phyloP scores from a whole-genome alignment of 257 asterid species.

The Ajuga chamaepitys region DNA sequence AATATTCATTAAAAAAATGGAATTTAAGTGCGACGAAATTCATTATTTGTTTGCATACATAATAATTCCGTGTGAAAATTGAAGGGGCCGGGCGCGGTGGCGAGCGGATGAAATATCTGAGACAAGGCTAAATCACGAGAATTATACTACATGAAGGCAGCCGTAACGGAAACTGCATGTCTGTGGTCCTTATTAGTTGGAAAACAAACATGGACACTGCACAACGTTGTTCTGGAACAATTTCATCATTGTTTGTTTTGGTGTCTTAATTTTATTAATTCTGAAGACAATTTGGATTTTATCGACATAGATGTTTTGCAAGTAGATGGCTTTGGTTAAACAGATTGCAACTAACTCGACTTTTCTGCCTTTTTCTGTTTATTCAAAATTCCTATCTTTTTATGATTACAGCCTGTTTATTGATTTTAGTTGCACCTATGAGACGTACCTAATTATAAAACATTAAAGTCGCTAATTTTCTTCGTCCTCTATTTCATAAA shows the following conservation, averaged over 20 bases:
- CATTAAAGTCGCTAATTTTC: background rate
- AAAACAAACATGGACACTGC: constrained; percentile 21
- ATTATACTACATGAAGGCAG: constrained; percentile 25
- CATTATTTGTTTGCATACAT: no score
- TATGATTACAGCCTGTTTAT: background rate
- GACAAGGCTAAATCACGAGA: constrained; percentile 34
- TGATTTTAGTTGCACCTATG: background rate
- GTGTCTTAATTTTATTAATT: constrained; percentile 6
- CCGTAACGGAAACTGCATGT: constrained; percentile 28
- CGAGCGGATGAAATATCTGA: constrained; percentile 20
- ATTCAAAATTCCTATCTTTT: background rate
- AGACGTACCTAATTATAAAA: background rate
- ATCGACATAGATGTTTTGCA: constrained; percentile 18
- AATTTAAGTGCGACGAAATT: no score
- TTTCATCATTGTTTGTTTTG: background rate
- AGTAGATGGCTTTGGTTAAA: constrained; percentile 58
- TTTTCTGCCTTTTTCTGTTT: constrained; percentile 5
- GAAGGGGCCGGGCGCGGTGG: no score
- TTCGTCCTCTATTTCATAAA: no score
- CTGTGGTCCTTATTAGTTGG: constrained; percentile 38
- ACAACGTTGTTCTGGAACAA: background rate
- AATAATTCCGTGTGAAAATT: no score
- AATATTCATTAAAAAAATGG: no score
- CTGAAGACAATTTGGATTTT: constrained; percentile 26
- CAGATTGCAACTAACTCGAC: constrained; percentile 55